Evolutionary conservation across 1,284 basidiomycete species (phyloP).

Genomic region (Stygiomarasmius scandens): DNA sequence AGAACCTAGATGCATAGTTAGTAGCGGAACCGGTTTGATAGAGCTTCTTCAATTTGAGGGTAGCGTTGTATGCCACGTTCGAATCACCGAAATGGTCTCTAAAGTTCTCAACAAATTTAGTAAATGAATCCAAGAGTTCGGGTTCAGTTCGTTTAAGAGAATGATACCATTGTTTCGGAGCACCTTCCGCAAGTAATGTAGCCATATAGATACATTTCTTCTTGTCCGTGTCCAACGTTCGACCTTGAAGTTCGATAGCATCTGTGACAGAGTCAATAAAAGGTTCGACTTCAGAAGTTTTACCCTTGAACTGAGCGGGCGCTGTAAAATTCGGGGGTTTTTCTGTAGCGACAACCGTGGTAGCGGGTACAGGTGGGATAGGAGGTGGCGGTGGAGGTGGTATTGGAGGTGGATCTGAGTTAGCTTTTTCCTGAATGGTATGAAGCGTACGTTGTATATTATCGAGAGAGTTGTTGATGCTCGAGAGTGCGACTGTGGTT

Average conservation of each 20-base stretch:
- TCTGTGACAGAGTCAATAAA: not conserved
- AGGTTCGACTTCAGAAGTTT: not conserved
- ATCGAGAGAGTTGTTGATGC: not conserved
- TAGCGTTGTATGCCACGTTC: slow-evolving; percentile 22
- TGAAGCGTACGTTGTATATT: not conserved
- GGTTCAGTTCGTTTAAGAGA: not conserved
- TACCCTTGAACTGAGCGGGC: slow-evolving; percentile 1
- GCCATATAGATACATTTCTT: slow-evolving; percentile 13
- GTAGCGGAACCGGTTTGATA: slow-evolving; percentile 28
- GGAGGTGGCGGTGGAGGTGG: not conserved
- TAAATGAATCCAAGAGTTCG: slow-evolving; percentile 11
- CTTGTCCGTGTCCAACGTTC: not conserved
- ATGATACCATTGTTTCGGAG: slow-evolving; percentile 9
- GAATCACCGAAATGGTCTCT: slow-evolving; percentile 28
- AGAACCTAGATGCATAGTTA: slow-evolving; percentile 25
- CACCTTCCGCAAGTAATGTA: not conserved
- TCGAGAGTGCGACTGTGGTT: not conserved
- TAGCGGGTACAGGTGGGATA: not conserved
- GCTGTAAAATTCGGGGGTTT: not conserved
- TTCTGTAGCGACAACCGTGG: not conserved
- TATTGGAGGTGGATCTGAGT: not conserved
- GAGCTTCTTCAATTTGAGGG: slow-evolving; percentile 25
- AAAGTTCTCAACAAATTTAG: slow-evolving; percentile 24
- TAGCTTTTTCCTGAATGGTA: too few species aligned
- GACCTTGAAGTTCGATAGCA: not conserved